phyloP scores from a whole-genome alignment of 805 yeast species.

The Myxozyma neotropica region DNA sequence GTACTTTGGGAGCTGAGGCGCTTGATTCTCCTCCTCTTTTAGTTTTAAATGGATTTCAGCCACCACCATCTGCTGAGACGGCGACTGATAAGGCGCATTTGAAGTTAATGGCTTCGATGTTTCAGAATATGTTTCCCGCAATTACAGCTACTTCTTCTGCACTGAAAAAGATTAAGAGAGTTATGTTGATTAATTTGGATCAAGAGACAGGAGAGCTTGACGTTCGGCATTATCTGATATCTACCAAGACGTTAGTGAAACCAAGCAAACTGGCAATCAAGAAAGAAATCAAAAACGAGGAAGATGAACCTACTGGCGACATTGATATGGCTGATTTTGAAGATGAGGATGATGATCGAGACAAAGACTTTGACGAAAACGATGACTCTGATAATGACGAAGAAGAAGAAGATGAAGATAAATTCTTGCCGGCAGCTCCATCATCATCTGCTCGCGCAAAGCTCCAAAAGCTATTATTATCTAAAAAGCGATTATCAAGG shows the following conservation, averaged over 20 bases:
- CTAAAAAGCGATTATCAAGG: slow-evolving; percentile 43
- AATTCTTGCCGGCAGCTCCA: slow-evolving; percentile 15
- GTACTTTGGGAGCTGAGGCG: slow-evolving; percentile 59
- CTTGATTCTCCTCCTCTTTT: slow-evolving; percentile 80
- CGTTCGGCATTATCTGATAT: slow-evolving; percentile 85
- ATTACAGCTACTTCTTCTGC: slow-evolving; percentile 82
- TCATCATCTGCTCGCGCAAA: slow-evolving; percentile 19
- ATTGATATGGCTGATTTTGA: slow-evolving; percentile 20
- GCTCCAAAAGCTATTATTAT: slow-evolving; percentile 24
- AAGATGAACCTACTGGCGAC: slow-evolving; percentile 8
- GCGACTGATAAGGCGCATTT: slow-evolving; percentile 61
- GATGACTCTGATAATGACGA: slow-evolving; percentile 22
- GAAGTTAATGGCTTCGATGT: slow-evolving; percentile 72
- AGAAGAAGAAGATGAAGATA: slow-evolving; percentile 34
- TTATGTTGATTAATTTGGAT: slow-evolving; percentile 76
- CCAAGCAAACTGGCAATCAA: neutral
- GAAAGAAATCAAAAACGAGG: slow-evolving; percentile 15
- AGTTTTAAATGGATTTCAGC: slow-evolving; percentile 85
- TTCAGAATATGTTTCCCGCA: slow-evolving; percentile 96
- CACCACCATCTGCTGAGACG: slow-evolving; percentile 60
- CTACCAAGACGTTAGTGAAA: slow-evolving; percentile 58
- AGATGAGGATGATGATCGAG: slow-evolving; percentile 21
- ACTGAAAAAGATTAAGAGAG: slow-evolving; percentile 76
- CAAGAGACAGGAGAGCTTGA: slow-evolving; percentile 73
- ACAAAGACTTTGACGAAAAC: slow-evolving; percentile 11